A percentile compares a stretch with the other conserved stretches of the same genome.
Evolutionary conservation across 331 rosid species (phyloP).

Genomic region (Quercus tomentella): DNA sequence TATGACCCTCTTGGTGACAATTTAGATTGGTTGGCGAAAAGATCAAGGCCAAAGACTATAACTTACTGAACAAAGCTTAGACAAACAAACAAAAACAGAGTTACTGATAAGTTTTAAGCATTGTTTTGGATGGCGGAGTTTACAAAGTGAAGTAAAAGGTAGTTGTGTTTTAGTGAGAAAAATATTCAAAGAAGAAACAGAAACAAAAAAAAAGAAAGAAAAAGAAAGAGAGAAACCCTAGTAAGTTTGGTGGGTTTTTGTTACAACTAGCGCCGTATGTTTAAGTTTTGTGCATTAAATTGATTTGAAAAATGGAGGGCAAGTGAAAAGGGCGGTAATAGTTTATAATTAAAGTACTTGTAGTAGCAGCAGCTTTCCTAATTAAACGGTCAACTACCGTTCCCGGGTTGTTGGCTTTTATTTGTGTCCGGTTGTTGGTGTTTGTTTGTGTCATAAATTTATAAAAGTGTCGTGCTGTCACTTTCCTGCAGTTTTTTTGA

Average conservation of each 20-base stretch:
- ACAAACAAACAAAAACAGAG: background rate
- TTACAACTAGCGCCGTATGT: background rate
- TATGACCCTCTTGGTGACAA: background rate
- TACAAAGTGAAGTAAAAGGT: slow-evolving; percentile 6
- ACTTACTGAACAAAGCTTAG: slow-evolving; percentile 2
- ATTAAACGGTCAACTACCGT: slow-evolving; percentile 12
- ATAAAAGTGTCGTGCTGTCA: too few relatives aligned
- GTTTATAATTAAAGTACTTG: too few relatives aligned
- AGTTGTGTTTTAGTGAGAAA: background rate
- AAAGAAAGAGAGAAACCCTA: background rate
- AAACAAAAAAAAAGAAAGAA: background rate
- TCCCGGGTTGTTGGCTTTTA: background rate
- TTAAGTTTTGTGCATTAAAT: background rate
- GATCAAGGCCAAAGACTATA: background rate
- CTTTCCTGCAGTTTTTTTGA: background rate
- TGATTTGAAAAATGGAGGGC: background rate
- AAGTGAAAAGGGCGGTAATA: background rate
- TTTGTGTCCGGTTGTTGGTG: too few relatives aligned
- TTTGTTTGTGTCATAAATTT: too few relatives aligned
- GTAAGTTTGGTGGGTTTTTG: background rate
- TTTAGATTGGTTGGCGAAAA: background rate
- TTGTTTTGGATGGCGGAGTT: slow-evolving; percentile 23
- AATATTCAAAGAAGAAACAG: background rate
- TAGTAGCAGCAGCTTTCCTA: background rate
- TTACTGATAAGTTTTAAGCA: slow-evolving; percentile 2